phyloP scores from a whole-genome alignment of 805 yeast species.

The Yamadazyma sp. region DNA sequence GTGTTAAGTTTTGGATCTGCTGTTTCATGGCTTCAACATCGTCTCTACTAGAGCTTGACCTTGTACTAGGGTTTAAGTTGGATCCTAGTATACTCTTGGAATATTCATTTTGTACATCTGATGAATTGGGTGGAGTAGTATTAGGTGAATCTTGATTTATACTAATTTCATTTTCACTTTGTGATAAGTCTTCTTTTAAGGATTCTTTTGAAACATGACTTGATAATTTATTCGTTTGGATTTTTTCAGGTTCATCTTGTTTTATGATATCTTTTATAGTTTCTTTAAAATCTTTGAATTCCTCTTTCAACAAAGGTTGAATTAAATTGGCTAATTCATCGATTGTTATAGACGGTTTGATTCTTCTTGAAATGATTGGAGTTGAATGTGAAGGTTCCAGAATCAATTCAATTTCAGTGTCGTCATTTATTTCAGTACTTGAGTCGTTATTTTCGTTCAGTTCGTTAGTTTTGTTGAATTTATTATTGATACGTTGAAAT shows the following conservation, averaged over 20 bases:
- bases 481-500: background rate
- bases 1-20: constrained; percentile 7
- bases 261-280: constrained; percentile 4
- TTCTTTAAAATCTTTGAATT: constrained; percentile 16
- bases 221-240: background rate
- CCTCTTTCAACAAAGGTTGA: constrained; percentile 17
- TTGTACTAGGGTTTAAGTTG: background rate
- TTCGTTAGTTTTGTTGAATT: background rate
- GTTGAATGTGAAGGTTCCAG: constrained; percentile 25
- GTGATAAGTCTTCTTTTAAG: background rate
- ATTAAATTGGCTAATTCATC: constrained; percentile 16
- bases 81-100: background rate
- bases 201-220: background rate
- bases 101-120: constrained; percentile 12
- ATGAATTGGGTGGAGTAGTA: constrained; percentile 35
- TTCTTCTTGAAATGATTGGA: constrained; percentile 11
- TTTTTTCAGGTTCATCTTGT: background rate
- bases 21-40: constrained; percentile 5
- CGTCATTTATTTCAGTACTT: constrained; percentile 6
- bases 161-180: constrained; percentile 2
- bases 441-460: background rate
- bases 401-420: constrained; percentile 11
- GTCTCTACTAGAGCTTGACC: background rate
- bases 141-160: constrained; percentile 17
- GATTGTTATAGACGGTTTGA: constrained; percentile 7